phyloP scores from a whole-genome alignment of 768 basidiomycete species.

The Lactarius tabidus region DNA sequence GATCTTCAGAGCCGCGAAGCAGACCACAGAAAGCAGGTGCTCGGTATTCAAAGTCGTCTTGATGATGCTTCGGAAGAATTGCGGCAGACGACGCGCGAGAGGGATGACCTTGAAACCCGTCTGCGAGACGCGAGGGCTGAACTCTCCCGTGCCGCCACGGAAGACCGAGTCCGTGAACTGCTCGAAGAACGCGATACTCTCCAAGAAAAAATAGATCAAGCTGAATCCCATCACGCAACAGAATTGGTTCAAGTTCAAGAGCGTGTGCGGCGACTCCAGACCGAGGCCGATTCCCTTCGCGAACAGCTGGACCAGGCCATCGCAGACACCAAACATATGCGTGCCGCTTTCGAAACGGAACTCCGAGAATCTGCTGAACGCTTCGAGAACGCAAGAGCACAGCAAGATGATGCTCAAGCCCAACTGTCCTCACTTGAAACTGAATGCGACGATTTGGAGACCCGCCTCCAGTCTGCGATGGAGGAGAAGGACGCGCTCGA shows the following conservation, averaged over 20 bases:
- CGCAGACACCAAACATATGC: conserved; percentile 4
- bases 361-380: conserved; percentile 19
- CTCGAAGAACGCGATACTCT: conserved; percentile 33
- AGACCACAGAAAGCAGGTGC: background rate
- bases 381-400: conserved; percentile 2
- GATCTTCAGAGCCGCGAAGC: conserved; percentile 11
- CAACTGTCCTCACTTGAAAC: conserved; percentile 36
- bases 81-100: conserved; percentile 7
- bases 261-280: conserved; percentile 19
- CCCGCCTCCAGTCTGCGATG: conserved; percentile 37
- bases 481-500: conserved; percentile 53
- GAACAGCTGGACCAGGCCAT: conserved; percentile 19
- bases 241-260: conserved; percentile 21
- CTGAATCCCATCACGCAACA: conserved; percentile 28
- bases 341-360: conserved; percentile 24
- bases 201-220: conserved; percentile 26
- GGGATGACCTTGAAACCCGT: conserved; percentile 12
- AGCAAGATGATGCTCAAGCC: conserved; percentile 17
- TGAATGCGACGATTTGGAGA: conserved; percentile 41
- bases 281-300: conserved; percentile 13
- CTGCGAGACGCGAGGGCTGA: conserved; percentile 5
- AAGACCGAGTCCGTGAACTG: conserved; percentile 12
- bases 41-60: conserved; percentile 17
- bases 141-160: conserved; percentile 5
- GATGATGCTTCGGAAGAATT: conserved; percentile 10